Percentiles rank a stretch among this genome's conserved stretches.
Evolutionary conservation across 2,329 filamentous ascomycete species (phyloP).

Genomic region (Apiospora kogelbergensis): DNA sequence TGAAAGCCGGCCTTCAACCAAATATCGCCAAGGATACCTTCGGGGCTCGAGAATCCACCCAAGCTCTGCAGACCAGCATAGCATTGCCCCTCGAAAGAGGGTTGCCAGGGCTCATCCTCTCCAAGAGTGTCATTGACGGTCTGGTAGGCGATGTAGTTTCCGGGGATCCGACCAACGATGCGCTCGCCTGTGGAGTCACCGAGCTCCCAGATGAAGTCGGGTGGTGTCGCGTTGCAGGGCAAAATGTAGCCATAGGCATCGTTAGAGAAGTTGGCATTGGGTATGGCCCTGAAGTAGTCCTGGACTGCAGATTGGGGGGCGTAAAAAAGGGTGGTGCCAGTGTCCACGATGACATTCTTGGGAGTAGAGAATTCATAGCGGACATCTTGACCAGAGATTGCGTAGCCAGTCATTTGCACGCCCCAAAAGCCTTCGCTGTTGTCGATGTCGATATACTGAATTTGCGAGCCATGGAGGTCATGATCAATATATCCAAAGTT

Average conservation of each 20-base stretch:
- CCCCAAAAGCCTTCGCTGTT: conserved; percentile 48
- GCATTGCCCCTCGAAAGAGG: conserved; percentile 43
- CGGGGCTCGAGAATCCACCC: conserved; percentile 45
- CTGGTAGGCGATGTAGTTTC: conserved; percentile 56
- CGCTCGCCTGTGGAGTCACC: conserved; percentile 41
- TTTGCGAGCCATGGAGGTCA: conserved; percentile 36
- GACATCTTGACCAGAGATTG: conserved; percentile 30
- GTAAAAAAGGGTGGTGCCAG: conserved; percentile 67
- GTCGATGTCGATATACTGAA: conserved; percentile 51
- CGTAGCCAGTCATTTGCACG: conserved; percentile 35
- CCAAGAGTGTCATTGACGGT: conserved; percentile 42
- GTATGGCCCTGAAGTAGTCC: conserved; percentile 59
- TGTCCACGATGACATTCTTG: conserved; percentile 61
- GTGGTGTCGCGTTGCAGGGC: conserved; percentile 57
- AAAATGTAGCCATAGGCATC: conserved; percentile 53
- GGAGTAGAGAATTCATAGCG: conserved; percentile 40
- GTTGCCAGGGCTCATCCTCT: conserved; percentile 27
- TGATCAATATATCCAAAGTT: conserved; percentile 51
- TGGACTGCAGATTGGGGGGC: conserved; percentile 55
- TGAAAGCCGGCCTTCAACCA: conserved; percentile 78
- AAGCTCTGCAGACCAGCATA: conserved; percentile 73
- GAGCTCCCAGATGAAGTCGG: conserved; percentile 56
- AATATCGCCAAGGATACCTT: conserved; percentile 72
- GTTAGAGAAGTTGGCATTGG: conserved; percentile 49
- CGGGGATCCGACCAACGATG: conserved; percentile 53